phyloP scores from a whole-genome alignment of 805 yeast genomes.

The Candida alai region DNA sequence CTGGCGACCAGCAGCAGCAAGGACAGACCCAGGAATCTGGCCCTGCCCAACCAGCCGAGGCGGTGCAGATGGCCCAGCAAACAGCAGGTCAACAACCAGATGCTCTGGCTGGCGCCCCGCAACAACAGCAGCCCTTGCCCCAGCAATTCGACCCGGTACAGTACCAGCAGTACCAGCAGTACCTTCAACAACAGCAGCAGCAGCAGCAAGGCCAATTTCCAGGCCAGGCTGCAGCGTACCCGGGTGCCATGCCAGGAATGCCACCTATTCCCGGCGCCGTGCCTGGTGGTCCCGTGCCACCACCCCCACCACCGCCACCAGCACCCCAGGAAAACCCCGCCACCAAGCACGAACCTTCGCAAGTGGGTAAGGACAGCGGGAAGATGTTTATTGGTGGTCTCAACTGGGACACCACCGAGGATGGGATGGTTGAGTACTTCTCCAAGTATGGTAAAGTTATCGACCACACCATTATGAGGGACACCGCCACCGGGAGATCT shows the following conservation, averaged over 20 bases:
- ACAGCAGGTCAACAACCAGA: conserved; percentile 5
- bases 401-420: conserved; percentile 97
- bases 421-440: conserved; percentile 75
- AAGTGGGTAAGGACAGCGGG: conserved; percentile 59
- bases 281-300: conserved; percentile 5
- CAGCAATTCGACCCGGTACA: conserved; percentile 7
- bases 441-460: conserved; percentile 83
- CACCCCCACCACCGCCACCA: conserved; percentile 20
- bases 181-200: conserved; percentile 1
- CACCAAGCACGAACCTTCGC: conserved; percentile 19
- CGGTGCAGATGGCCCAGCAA: background rate
- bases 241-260: conserved; percentile 12
- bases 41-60: background rate
- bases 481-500: conserved; percentile 77
- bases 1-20: no score
- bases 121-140: conserved; percentile 8
- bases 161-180: conserved; percentile 3
- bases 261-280: conserved; percentile 11
- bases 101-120: conserved; percentile 7
- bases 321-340: conserved; percentile 7
- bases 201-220: conserved; percentile 10
- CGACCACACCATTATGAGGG: conserved; percentile 92
- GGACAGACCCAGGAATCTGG: background rate
- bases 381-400: conserved; percentile 96
- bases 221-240: conserved; percentile 1